Evolutionary conservation across 108 stramenopile genomes (phyloP), one percentile per base, ranked within the genome.

Genomic region (Asterionellopsis glacialis): DNA sequence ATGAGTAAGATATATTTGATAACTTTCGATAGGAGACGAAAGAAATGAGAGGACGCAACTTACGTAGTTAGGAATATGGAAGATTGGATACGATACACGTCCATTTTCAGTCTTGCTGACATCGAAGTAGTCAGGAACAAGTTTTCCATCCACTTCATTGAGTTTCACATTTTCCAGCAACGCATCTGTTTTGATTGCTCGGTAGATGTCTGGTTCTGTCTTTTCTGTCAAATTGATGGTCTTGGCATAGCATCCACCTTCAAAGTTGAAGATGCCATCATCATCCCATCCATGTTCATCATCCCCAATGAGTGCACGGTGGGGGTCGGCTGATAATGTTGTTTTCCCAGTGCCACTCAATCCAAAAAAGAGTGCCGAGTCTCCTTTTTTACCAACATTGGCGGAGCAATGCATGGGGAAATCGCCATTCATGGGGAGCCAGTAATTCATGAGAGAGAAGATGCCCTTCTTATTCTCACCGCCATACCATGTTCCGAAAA

Each of bases 391-490:
- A 13, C 91, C 90, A 49, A 95, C 95, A 80, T 98, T 98, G 45
- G 98, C 96, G 22, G 93, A 94, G 74, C 98, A 98, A 77, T 98
- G 98, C 98, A 98, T 98, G 41, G 98, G 82, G 66, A 98, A 83
- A 55, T 86, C 81, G 41, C 83, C 83, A 48, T 79, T 70, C 80
- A 97, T 87, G 19, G 98, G 96, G 54, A 96, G 75, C 92, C 91
- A 95, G 73, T 95, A 95, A 75, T 98, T 97, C 96, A 98, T 97
- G 57, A 98, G 65, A n/a, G 93, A 91, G 61, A 98, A 98, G 64
- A 97, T 94, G 10, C 98, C 98, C 83, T 98, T 98, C 75, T 98
- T 98, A 74, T 97, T 98, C 75, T 98, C 98, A 50, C 96, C 98
- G 26, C 98, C 98, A 65, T 98, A 98, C 85, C 87, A 96, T 11